These are phyloP conservation scores for Zymoseptoria pseudotritici DNA, from an alignment of 2,329 filamentous ascomycete species.

Conservation along the genomic window DNA sequence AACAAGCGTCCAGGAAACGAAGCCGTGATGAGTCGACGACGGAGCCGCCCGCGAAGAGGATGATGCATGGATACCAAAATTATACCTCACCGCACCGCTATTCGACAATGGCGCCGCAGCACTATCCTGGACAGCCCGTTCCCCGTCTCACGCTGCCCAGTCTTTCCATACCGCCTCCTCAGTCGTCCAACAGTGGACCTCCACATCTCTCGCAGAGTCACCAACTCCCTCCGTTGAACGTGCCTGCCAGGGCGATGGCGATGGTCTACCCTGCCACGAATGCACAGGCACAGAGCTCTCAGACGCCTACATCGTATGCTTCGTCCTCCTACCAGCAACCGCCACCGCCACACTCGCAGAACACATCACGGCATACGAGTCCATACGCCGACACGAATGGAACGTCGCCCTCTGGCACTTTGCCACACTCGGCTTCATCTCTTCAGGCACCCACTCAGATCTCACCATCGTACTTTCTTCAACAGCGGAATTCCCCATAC, in stretches of 20 bases:
- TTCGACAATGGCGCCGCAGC: slow-evolving; percentile 30
- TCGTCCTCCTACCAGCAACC: slow-evolving; percentile 13
- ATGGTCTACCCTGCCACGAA: slow-evolving; percentile 61
- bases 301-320: background rate
- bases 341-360: slow-evolving; percentile 19
- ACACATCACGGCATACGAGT: slow-evolving; percentile 44
- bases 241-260: slow-evolving; percentile 59
- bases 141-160: slow-evolving; percentile 63
- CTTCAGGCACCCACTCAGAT: slow-evolving; percentile 51
- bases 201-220: slow-evolving; percentile 12
- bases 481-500: slow-evolving; percentile 85
- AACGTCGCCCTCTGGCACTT: slow-evolving; percentile 63
- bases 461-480: slow-evolving; percentile 80
- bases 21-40: slow-evolving; percentile 48
- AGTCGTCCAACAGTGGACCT: slow-evolving; percentile 9
- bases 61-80: slow-evolving; percentile 18
- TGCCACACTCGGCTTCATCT: slow-evolving; percentile 48
- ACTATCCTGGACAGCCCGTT: slow-evolving; percentile 16
- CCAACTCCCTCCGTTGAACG: slow-evolving; percentile 56
- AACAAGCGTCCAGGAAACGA: slow-evolving; percentile 44
- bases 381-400: slow-evolving; percentile 48
- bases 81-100: slow-evolving; percentile 24
- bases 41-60: slow-evolving; percentile 52
- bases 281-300: slow-evolving; percentile 41
- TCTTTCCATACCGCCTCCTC: slow-evolving; percentile 54